Conservation (phyloP, 345 rosid genomes). For the Linum usitatissimum region DNA sequence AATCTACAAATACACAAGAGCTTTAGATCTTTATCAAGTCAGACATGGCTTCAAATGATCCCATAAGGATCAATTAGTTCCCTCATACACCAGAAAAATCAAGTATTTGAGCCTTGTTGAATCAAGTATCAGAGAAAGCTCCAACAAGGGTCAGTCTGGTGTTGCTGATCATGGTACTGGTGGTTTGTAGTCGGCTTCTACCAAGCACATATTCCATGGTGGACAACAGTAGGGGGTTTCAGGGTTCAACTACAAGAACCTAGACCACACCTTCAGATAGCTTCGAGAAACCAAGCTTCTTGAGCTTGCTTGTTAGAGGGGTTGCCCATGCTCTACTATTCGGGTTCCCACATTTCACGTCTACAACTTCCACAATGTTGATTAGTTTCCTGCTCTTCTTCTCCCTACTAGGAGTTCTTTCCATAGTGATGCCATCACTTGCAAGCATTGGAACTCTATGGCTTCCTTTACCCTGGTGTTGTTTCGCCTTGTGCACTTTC, state of each 20-base stretch:
- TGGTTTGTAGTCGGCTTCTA: conserved; percentile 26
- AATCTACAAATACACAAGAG: conserved; percentile 9
- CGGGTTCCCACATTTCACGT: conserved; percentile 71
- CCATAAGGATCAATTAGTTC: conserved; percentile 44
- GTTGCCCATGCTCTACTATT: conserved; percentile 61
- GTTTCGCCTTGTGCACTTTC: conserved; percentile 34
- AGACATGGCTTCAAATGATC: conserved; percentile 28
- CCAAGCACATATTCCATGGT: conserved; percentile 49
- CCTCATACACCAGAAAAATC: conserved; percentile 49
- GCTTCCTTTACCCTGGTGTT: conserved; percentile 23
- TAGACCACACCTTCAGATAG: conserved; percentile 63
- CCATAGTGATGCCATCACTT: conserved; percentile 39
- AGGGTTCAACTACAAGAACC: conserved; percentile 37
- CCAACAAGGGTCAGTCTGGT: conserved; percentile 21
- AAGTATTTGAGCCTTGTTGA: conserved; percentile 38
- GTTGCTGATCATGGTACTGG: conserved; percentile 17
- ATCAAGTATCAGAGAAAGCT: conserved; percentile 20
- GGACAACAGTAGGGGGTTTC: conserved; percentile 33
- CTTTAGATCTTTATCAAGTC: conserved; percentile 6
- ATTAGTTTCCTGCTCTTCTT: conserved; percentile 46
- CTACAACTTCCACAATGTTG: conserved; percentile 74
- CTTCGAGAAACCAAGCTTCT: conserved; percentile 92
- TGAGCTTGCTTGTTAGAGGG: conserved; percentile 65
- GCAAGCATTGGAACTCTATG: conserved; percentile 58
- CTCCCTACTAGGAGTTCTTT: conserved; percentile 47